Conservation (phyloP, 768 basidiomycete genomes). For the Boletus eberwhitei region DNA sequence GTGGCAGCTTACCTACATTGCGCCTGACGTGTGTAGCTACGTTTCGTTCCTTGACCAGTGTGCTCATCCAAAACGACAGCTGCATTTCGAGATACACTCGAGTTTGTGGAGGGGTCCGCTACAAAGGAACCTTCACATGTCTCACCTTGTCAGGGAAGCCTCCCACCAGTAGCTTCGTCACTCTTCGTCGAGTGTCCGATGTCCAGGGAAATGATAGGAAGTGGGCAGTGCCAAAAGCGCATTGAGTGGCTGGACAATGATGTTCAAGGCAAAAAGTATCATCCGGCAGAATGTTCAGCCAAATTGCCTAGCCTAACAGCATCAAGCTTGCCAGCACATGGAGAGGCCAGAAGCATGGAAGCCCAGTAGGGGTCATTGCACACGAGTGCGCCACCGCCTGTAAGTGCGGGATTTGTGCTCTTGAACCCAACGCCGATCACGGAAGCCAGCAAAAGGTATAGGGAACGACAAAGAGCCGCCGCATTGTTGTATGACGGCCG, state of each 20-base stretch:
- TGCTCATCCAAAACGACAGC: conserved; percentile 36
- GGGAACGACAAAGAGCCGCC: background rate
- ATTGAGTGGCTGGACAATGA: background rate
- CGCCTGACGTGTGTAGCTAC: conserved; percentile 69
- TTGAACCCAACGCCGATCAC: background rate
- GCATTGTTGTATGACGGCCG: background rate
- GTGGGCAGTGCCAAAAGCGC: too few species aligned
- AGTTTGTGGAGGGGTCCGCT: background rate
- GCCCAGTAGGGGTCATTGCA: background rate
- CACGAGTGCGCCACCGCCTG: background rate
- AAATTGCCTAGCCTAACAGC: background rate
- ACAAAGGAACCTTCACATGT: background rate
- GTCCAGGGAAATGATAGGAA: too few species aligned
- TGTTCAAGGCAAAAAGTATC: background rate
- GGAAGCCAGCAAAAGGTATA: background rate
- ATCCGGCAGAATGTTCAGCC: background rate
- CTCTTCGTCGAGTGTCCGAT: background rate
- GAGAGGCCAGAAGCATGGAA: background rate
- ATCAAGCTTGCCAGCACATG: background rate
- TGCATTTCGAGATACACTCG: conserved; percentile 38
- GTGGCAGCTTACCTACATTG: conserved; percentile 91
- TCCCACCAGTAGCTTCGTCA: background rate
- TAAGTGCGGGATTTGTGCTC: background rate
- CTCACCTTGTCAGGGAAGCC: background rate
- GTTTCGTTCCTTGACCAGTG: background rate